Evolutionary conservation across 2,329 filamentous ascomycete species (phyloP), one percentile per base, ranked within the genome.

Genomic region (Colletotrichum zoysiae): DNA sequence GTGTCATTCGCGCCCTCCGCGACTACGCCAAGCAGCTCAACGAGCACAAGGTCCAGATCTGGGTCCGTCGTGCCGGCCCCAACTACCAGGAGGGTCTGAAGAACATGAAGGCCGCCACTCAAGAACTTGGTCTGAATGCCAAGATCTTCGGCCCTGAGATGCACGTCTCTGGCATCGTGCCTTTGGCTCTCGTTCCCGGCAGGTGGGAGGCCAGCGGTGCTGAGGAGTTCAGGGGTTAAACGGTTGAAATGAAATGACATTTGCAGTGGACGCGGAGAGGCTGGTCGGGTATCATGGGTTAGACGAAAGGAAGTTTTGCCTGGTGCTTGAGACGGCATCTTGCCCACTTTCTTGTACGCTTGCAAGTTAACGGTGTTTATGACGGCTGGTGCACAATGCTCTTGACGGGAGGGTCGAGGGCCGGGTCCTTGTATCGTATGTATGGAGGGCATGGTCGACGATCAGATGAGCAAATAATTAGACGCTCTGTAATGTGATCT

Each of bases 11-110:
- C 78, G 96, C 96, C 73, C 90, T 99, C 76, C 92, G 95, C 76
- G 96, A 98, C 85, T 95, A 95, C 78, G 90, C 95, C 73, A 91
- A 91, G 75, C 88, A 92, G 75, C 90, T 99, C 77, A 90, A 91
- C 81, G 96, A 99, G 90, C 96, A 99, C 91, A 97, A 97, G 80
- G 94, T 96, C 76, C 92, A 97, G 86, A 98, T 98, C 87, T 98
- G 95, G 96, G 95, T 98, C 75, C 88, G 90, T 80, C 89, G 90
- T 84, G 89, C 96, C 65, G 94, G 96, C 73, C 96, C 96, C 84
- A 99, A 99, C 90, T 99, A 97, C 91, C 96, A 99, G 86, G 96
- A 99, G 86, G 96, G 96, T 86, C 92, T 99, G 76, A 98, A 97
- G 92, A 99, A 98, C 91, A 98, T 99, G 90, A 98, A 98, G 90